Evolutionary conservation across 192 early-diverging fungal species (phyloP).

Genomic region (Rhizophagus clarus): DNA sequence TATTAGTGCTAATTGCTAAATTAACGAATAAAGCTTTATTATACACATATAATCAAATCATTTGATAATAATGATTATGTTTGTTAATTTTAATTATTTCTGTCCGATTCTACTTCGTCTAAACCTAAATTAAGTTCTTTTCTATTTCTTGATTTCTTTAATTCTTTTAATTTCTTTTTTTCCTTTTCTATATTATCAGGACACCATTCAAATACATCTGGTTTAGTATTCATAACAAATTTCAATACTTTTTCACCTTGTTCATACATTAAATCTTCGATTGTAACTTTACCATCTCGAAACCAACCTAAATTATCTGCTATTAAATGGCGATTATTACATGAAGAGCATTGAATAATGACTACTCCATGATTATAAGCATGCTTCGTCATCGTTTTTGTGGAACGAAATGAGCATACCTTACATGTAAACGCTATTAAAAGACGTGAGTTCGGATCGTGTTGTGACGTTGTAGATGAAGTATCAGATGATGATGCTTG

Average conservation of each 20-base stretch:
- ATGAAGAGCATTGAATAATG: slow-evolving; percentile 88
- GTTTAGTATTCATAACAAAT: neutral
- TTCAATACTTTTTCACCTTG: slow-evolving; percentile 58
- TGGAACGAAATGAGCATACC: slow-evolving; percentile 80
- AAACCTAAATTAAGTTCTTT: neutral
- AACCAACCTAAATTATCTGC: slow-evolving; percentile 99
- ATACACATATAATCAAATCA: too few relatives aligned
- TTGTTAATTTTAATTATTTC: neutral
- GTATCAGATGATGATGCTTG: neutral
- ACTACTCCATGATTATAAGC: slow-evolving; percentile 93
- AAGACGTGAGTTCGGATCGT: neutral
- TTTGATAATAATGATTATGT: too few relatives aligned
- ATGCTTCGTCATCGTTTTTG: slow-evolving; percentile 91
- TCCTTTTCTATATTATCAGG: neutral
- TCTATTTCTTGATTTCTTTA: neutral
- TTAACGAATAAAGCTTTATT: too few relatives aligned
- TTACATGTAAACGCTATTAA: slow-evolving; percentile 84
- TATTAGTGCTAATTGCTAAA: too few relatives aligned
- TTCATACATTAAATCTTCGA: slow-evolving; percentile 82
- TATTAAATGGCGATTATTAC: slow-evolving; percentile 91
- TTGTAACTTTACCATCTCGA: slow-evolving; percentile 63
- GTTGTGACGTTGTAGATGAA: neutral
- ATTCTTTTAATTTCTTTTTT: slow-evolving; percentile 7
- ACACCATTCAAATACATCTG: slow-evolving; percentile 2
- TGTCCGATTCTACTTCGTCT: neutral